Conservation (phyloP, 129 eudicot genomes). For the Helichrysum umbraculigerum region DNA sequence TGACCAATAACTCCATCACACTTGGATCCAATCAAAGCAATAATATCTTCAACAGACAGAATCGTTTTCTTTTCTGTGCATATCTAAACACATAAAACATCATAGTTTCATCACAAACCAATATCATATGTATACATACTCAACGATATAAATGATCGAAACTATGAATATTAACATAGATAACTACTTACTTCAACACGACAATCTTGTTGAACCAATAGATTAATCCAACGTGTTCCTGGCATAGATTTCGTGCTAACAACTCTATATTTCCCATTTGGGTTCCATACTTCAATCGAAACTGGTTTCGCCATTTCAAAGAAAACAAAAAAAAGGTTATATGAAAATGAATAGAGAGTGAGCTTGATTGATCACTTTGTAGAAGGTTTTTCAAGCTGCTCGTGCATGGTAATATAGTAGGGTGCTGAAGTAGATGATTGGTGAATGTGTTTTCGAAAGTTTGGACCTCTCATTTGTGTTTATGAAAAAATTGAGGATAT, state of each 20-base stretch:
- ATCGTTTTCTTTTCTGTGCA: slow-evolving; percentile 96
- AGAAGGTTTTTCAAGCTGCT: slow-evolving; percentile 25
- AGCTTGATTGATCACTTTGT: slow-evolving; percentile 14
- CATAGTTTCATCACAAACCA: not conserved
- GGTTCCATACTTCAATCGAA: slow-evolving; percentile 90
- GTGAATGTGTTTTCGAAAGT: slow-evolving; percentile 15
- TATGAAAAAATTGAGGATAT: slow-evolving; percentile 37
- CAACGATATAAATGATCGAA: not conserved
- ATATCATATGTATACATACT: not conserved
- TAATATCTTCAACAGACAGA: slow-evolving; percentile 87
- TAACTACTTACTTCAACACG: slow-evolving; percentile 77
- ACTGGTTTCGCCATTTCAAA: slow-evolving; percentile 79
- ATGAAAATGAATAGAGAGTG: slow-evolving; percentile 4
- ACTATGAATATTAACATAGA: not conserved
- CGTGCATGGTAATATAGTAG: slow-evolving; percentile 29
- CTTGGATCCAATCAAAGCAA: slow-evolving; percentile 83
- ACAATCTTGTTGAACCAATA: slow-evolving; percentile 82
- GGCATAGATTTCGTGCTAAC: slow-evolving; percentile 98
- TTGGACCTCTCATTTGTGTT: slow-evolving; percentile 54
- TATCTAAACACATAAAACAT: slow-evolving; percentile 46
- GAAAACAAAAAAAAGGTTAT: not conserved
- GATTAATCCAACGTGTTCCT: slow-evolving; percentile 96
- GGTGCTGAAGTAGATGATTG: slow-evolving; percentile 19
- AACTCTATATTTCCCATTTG: slow-evolving; percentile 96
- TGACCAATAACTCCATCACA: slow-evolving; percentile 99